Evolutionary conservation across 179 eudicot genomes (phyloP).

Genomic region (Vitellaria paradoxa): DNA sequence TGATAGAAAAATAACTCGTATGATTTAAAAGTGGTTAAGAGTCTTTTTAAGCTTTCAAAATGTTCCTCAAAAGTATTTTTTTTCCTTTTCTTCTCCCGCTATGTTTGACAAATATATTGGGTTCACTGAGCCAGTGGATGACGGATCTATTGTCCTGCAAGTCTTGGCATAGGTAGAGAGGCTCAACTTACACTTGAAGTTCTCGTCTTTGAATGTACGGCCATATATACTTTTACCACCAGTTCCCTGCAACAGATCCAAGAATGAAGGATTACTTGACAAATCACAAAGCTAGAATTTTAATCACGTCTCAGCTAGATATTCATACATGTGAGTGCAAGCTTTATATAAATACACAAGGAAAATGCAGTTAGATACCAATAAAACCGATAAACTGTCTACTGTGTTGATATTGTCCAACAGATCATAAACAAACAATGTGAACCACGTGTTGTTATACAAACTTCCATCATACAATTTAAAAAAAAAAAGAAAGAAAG

Average conservation of each 20-base stretch:
- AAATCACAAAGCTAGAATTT: neutral
- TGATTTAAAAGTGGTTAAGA: neutral
- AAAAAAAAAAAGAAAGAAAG: too few relatives aligned
- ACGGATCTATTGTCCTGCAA: neutral
- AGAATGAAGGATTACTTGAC: neutral
- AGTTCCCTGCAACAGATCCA: constrained; percentile 65
- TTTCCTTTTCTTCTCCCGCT: neutral
- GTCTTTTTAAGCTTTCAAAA: neutral
- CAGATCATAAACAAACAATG: neutral
- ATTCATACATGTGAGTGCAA: too few relatives aligned
- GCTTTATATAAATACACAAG: too few relatives aligned
- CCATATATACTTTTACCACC: constrained; percentile 99
- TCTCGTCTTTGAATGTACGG: constrained; percentile 90
- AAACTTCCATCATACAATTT: too few relatives aligned
- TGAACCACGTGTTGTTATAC: neutral
- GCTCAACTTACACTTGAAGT: constrained; percentile 73
- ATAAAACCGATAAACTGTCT: too few relatives aligned
- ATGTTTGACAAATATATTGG: neutral
- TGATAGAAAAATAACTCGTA: neutral
- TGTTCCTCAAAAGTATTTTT: neutral
- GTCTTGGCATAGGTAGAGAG: neutral
- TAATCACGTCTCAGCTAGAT: too few relatives aligned
- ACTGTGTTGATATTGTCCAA: neutral
- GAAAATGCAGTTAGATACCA: too few relatives aligned
- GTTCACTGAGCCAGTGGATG: neutral